Conservation (phyloP, 306 rosid species). For the Gastrolobium villosum region DNA sequence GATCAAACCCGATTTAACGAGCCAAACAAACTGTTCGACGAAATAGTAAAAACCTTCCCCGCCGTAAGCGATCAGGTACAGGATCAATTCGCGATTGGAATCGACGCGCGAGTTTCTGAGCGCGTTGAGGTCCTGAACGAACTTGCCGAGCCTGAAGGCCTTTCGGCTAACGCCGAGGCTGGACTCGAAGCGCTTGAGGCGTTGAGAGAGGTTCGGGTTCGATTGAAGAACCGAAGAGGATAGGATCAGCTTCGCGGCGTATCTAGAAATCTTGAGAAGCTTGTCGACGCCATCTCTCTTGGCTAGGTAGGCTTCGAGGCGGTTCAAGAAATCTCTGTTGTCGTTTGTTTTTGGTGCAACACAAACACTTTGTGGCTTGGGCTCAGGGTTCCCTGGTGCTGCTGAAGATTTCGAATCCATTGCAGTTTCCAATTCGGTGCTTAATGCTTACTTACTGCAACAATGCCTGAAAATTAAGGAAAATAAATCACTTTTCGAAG, state of each 20-base stretch:
- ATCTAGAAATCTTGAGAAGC: constrained; percentile 86
- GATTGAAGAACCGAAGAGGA: constrained; percentile 67
- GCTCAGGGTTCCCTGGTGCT: constrained; percentile 29
- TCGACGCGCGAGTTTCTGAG: constrained; percentile 57
- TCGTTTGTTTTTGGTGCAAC: constrained; percentile 37
- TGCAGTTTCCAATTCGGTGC: neutral
- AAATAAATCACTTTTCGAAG: too few species aligned
- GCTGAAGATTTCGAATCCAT: constrained; percentile 64
- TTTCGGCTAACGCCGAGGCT: constrained; percentile 91
- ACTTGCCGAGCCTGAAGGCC: constrained; percentile 91
- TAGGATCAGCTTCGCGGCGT: constrained; percentile 77
- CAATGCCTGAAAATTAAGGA: too few species aligned
- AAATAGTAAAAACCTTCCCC: constrained; percentile 86
- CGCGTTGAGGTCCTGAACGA: constrained; percentile 88
- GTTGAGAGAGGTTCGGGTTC: constrained; percentile 57
- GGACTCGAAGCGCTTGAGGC: constrained; percentile 86
- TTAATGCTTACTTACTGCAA: too few species aligned
- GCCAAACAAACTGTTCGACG: constrained; percentile 87
- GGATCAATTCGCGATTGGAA: constrained; percentile 47
- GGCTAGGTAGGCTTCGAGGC: constrained; percentile 81
- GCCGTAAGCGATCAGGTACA: constrained; percentile 70
- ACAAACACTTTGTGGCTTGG: neutral
- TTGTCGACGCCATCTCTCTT: constrained; percentile 97
- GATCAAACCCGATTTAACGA: constrained; percentile 73
- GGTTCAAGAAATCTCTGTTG: constrained; percentile 67